phyloP scores from a whole-genome alignment of 1,284 basidiomycete genomes.

The Trichosporon asahii region DNA sequence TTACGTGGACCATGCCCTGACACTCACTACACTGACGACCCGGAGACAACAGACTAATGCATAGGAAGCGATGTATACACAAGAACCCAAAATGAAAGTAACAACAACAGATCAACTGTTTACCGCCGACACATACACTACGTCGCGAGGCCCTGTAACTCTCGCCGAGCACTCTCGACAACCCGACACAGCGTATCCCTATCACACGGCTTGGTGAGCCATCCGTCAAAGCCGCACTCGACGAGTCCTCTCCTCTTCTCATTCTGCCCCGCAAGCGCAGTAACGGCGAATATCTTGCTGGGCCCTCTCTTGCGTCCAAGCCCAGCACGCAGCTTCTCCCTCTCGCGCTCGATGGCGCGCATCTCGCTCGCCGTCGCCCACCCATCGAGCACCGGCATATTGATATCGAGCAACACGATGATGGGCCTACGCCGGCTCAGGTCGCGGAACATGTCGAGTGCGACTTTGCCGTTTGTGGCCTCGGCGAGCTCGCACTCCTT shows the following conservation, averaged over 20 bases:
- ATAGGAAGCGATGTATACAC: neutral
- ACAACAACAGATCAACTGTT: neutral
- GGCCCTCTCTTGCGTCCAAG: neutral
- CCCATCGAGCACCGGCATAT: slow-evolving; percentile 51
- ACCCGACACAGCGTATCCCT: neutral
- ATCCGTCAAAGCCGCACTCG: slow-evolving; percentile 47
- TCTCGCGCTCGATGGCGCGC: slow-evolving; percentile 33
- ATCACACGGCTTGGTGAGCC: slow-evolving; percentile 26
- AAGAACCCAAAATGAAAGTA: neutral
- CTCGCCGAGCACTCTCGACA: neutral
- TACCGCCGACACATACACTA: neutral
- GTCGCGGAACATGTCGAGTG: slow-evolving; percentile 39
- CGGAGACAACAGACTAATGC: neutral
- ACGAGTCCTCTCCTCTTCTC: slow-evolving; percentile 41
- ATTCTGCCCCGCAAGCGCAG: slow-evolving; percentile 44
- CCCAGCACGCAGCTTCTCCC: neutral
- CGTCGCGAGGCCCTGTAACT: neutral
- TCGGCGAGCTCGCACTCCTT: slow-evolving; percentile 31
- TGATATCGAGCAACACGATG: slow-evolving; percentile 49
- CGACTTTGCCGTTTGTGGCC: slow-evolving; percentile 45
- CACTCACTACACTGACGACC: neutral
- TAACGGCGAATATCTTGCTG: slow-evolving; percentile 50
- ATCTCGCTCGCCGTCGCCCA: slow-evolving; percentile 44
- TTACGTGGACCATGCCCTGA: neutral
- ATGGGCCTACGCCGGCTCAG: slow-evolving; percentile 22